Evolutionary conservation across 2,329 filamentous ascomycete species (phyloP).

Genomic region (Aureobasidium sp.): DNA sequence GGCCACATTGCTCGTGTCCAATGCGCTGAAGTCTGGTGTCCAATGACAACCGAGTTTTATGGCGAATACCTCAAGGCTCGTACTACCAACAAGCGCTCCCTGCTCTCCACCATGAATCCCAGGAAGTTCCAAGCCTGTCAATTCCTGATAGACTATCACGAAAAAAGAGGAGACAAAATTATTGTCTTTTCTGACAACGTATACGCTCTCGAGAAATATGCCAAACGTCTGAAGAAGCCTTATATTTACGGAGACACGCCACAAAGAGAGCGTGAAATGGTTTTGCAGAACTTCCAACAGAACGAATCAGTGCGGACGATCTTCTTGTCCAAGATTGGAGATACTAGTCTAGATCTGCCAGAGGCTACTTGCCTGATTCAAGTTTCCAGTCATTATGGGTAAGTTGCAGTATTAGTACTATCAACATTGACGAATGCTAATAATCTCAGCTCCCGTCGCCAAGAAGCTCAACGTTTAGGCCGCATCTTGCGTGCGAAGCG

Average conservation of each 20-base stretch:
- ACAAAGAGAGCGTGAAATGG: conserved; percentile 74
- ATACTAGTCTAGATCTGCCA: conserved; percentile 93
- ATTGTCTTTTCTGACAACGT: conserved; percentile 98
- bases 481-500: conserved; percentile 91
- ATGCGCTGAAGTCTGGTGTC: conserved; percentile 98
- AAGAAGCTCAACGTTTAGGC: conserved; percentile 89
- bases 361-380: conserved; percentile 96
- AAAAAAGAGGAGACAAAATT: conserved; percentile 89
- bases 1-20: conserved; percentile 96
- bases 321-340: conserved; percentile 94
- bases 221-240: conserved; percentile 72
- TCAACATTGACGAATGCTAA: neutral
- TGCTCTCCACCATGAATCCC: conserved; percentile 95
- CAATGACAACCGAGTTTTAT: conserved; percentile 98
- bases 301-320: conserved; percentile 85
- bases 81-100: conserved; percentile 55
- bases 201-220: conserved; percentile 81
- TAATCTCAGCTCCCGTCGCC: conserved; percentile 51
- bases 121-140: conserved; percentile 95
- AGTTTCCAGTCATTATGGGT: conserved; percentile 95
- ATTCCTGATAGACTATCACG: conserved; percentile 97
- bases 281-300: conserved; percentile 91
- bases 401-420: neutral
- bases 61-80: conserved; percentile 72
- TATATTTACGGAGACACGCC: conserved; percentile 87